These are phyloP conservation scores for Sanghuangporus baumii DNA, from an alignment of 1,284 basidiomycete genomes.

Conservation along the genomic window DNA sequence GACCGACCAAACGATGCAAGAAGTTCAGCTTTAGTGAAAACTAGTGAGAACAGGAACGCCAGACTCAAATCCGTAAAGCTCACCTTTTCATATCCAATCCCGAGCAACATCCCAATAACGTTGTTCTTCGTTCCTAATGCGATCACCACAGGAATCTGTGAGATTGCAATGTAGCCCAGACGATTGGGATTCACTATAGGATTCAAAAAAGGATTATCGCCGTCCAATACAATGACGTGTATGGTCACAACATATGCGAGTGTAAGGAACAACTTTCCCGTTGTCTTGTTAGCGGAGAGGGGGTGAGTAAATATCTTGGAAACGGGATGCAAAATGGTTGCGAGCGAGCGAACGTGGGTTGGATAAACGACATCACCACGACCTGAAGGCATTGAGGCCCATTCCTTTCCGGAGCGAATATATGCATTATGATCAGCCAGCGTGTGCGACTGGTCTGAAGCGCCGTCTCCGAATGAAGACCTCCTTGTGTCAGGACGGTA, in stretches of 20 bases:
- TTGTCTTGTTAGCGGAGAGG: conserved; percentile 23
- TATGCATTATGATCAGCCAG: not conserved
- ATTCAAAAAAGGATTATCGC: conserved; percentile 47
- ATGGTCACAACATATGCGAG: conserved; percentile 43
- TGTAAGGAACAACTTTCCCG: conserved; percentile 44
- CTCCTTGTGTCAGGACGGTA: not conserved
- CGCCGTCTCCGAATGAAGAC: not conserved
- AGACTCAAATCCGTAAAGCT: not conserved
- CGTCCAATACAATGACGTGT: conserved; percentile 43
- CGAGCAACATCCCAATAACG: conserved; percentile 24
- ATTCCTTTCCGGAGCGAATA: not conserved
- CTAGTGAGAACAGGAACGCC: not conserved
- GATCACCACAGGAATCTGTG: conserved; percentile 69
- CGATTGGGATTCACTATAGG: conserved; percentile 43
- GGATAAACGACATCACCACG: not conserved
- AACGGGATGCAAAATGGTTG: conserved; percentile 6
- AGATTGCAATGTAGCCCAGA: conserved; percentile 57
- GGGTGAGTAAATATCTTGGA: conserved; percentile 2
- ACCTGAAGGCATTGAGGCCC: not conserved
- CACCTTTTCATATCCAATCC: conserved; percentile 12
- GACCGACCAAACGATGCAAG: conserved; percentile 60
- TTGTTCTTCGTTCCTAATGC: conserved; percentile 74
- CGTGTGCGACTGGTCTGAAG: not conserved
- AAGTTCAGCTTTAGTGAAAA: conserved; percentile 47
- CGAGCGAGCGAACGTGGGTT: not conserved